Evolutionary conservation across 306 rosid species (phyloP).

Genomic region (Rosa lucieae): DNA sequence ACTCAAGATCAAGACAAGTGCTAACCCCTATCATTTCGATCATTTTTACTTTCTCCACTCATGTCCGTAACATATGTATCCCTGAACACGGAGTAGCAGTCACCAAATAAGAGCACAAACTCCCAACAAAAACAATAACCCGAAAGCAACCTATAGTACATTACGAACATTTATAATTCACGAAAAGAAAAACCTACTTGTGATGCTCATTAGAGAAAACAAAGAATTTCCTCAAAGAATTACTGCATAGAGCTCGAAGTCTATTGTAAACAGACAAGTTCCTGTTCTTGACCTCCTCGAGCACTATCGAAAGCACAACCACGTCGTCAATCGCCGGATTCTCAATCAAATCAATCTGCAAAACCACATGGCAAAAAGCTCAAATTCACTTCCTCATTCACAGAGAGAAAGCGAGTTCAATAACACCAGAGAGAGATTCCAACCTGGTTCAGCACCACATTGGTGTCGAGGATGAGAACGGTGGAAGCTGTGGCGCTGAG

Average conservation of each 20-base stretch:
- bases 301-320: slow-evolving; percentile 76
- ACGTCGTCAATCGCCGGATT: slow-evolving; percentile 80
- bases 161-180: not conserved
- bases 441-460: slow-evolving; percentile 91
- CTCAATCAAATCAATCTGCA: slow-evolving; percentile 96
- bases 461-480: slow-evolving; percentile 81
- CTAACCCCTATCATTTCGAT: slow-evolving; percentile 96
- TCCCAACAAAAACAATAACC: not conserved
- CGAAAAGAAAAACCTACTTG: slow-evolving; percentile 42
- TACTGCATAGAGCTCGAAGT: slow-evolving; percentile 67
- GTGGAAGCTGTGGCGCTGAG: slow-evolving; percentile 57
- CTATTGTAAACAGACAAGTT: slow-evolving; percentile 76
- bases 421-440: not conserved
- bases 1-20: slow-evolving; percentile 15
- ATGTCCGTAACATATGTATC: slow-evolving; percentile 88
- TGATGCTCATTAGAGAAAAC: slow-evolving; percentile 92
- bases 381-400: not conserved
- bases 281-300: slow-evolving; percentile 87
- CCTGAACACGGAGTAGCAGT: slow-evolving; percentile 33
- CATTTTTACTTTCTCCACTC: slow-evolving; percentile 90
- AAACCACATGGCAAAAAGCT: not conserved
- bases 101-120: not conserved
- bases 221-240: slow-evolving; percentile 62
- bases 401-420: not conserved
- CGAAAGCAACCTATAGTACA: not conserved